Base-by-base conservation (phyloP, 2,329 filamentous ascomycete species). In the Dendryphion nanum region DNA sequence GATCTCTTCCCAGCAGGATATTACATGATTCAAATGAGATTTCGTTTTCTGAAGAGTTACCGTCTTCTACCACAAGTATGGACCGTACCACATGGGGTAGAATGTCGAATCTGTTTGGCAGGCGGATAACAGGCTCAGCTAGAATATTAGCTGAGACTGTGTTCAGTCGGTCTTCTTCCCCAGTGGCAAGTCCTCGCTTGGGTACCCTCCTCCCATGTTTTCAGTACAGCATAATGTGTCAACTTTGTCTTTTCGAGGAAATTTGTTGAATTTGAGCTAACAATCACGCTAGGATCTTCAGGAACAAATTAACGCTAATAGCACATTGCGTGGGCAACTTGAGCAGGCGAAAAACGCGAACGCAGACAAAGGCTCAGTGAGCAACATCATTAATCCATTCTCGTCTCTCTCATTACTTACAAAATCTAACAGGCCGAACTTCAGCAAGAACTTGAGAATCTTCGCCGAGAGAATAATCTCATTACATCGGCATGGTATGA, bases 401-500 rank as follows among this genome's bases (percentile, higher is more conserved):
- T 7, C 8, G 29, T 21, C 23, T n/a, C 35, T 38, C 19, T 38
- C 29, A 16, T 14, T 32, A 17, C 19, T 10, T 26, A n/a, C n/a
- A n/a, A n/a, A n/a, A n/a, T n/a, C n/a, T n/a, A n/a, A n/a, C n/a
- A n/a, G n/a, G 47, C 41, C 42, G 62, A 66, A 39, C 53, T 63
- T 10, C 57, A 63, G 35, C 48, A 63, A 37, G 71, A 76, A 52
- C 77, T 86, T 56, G 79, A 81, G 49, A 86, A 83, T 51, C 76
- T 94, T 42, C 78, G 85, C 61, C 79, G 85, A 51, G 88, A 94
- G 65, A 89, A 88, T 62, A 77, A 77, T 26, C 76, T 93, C 59
- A 88, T 94, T 54, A 75, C 83, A 18, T 85, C 82, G n/a, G 88
- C 88, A 2, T 94, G 86, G 86, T 90, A 90, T 68, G 86, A 91